A percentile compares a stretch with the other conserved stretches of the same genome.
These are phyloP conservation scores for Candida broadrunensis DNA, from an alignment of 805 yeast genomes.

Conservation along the genomic window DNA sequence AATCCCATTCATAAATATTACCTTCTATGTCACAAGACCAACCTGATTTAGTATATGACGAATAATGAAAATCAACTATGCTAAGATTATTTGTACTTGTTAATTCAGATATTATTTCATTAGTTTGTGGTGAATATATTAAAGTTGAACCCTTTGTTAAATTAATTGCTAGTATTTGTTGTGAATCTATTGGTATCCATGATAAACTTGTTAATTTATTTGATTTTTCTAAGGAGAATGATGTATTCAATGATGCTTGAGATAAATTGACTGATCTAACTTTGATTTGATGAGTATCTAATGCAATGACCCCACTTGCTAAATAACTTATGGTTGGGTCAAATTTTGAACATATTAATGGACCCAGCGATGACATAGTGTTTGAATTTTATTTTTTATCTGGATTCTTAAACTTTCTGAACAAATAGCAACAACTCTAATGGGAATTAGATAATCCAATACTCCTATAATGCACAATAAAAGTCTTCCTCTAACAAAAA, in stretches of 20 bases:
- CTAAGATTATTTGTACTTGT: constrained; percentile 43
- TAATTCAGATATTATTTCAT: constrained; percentile 53
- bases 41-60: constrained; percentile 37
- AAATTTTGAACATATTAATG: constrained; percentile 45
- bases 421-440: no score
- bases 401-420: no score
- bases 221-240: constrained; percentile 52
- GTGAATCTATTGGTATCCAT: constrained; percentile 49
- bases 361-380: constrained; percentile 16
- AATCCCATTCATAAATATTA: constrained; percentile 60
- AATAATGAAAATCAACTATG: constrained; percentile 49
- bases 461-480: no score
- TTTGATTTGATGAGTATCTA: constrained; percentile 68
- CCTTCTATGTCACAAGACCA: constrained; percentile 65
- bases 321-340: constrained; percentile 62
- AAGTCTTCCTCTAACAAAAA: no score
- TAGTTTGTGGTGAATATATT: constrained; percentile 65
- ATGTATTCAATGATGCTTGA: constrained; percentile 41
- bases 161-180: constrained; percentile 47
- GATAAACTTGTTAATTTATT: constrained; percentile 45
- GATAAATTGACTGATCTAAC: constrained; percentile 51
- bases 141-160: constrained; percentile 62
- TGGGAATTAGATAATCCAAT: no score
- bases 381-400: no score
- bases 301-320: constrained; percentile 63